Conservation (phyloP, 2,329 filamentous ascomycete genomes). For the Ascochyta viciae-villosae region DNA sequence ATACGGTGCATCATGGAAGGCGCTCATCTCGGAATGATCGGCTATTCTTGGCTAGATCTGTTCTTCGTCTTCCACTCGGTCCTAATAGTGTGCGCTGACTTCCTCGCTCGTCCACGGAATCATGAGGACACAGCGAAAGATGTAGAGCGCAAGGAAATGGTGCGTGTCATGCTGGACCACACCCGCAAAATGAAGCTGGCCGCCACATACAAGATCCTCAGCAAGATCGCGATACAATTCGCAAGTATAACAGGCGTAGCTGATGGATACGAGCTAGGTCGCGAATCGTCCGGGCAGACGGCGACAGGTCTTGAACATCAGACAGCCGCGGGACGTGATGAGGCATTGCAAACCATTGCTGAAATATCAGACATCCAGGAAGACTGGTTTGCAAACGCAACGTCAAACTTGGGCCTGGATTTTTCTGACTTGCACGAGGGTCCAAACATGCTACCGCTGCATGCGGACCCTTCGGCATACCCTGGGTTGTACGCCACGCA, state of each 20-base stretch:
- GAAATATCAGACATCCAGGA: conserved; percentile 28
- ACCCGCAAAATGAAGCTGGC: conserved; percentile 27
- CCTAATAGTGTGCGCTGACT: conserved; percentile 36
- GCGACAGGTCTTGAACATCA: conserved; percentile 3
- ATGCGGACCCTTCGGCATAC: conserved; percentile 13
- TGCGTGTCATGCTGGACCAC: conserved; percentile 26
- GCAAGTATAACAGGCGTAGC: conserved; percentile 32
- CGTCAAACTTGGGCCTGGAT: conserved; percentile 27
- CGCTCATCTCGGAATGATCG: conserved; percentile 25
- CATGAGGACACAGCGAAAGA: conserved; percentile 29
- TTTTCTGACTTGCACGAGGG: conserved; percentile 24
- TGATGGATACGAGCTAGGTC: conserved; percentile 9
- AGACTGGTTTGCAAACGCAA: conserved; percentile 32
- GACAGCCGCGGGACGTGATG: conserved; percentile 10
- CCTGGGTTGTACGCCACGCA: conserved; percentile 17
- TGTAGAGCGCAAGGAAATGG: conserved; percentile 28
- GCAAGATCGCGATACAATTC: conserved; percentile 33
- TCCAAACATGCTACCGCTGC: conserved; percentile 7
- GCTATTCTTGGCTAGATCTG: conserved; percentile 31
- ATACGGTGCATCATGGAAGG: conserved; percentile 30
- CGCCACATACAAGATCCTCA: conserved; percentile 31
- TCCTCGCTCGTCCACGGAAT: conserved; percentile 31
- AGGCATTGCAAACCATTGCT: conserved; percentile 11
- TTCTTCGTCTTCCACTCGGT: conserved; percentile 38
- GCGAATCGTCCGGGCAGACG: conserved; percentile 1